Evolutionary conservation across 2,329 filamentous ascomycete genomes (phyloP).

Genomic region (Aureobasidium sp.): DNA sequence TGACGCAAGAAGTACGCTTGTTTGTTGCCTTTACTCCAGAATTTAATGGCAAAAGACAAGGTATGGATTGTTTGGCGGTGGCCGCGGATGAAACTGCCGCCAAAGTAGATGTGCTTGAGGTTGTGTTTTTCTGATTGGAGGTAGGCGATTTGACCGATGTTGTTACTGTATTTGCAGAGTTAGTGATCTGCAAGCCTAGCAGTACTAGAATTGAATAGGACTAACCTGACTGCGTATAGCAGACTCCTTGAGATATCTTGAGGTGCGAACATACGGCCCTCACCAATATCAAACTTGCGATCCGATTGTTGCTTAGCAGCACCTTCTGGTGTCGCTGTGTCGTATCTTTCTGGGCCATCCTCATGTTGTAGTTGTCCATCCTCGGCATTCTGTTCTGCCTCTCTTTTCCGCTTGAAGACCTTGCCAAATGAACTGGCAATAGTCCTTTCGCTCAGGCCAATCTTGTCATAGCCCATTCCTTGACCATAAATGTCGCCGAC

Average conservation of each 20-base stretch:
- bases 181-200: constrained; percentile 18
- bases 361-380: constrained; percentile 57
- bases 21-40: constrained; percentile 91
- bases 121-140: constrained; percentile 94
- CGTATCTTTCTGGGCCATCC: constrained; percentile 26
- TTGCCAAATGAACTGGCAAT: constrained; percentile 97
- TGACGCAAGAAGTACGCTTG: constrained; percentile 94
- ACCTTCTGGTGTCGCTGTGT: constrained; percentile 18
- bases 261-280: constrained; percentile 56
- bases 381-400: constrained; percentile 72
- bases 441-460: constrained; percentile 88
- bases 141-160: constrained; percentile 96
- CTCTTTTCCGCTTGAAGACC: constrained; percentile 85
- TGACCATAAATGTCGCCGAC: constrained; percentile 99
- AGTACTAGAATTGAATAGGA: background rate
- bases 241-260: constrained; percentile 87
- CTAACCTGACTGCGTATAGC: constrained; percentile 73
- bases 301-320: constrained; percentile 27
- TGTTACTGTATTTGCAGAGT: constrained; percentile 57
- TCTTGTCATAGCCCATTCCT: constrained; percentile 90
- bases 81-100: constrained; percentile 91
- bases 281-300: constrained; percentile 28
- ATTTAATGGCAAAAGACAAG: constrained; percentile 90
- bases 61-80: constrained; percentile 98
- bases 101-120: constrained; percentile 91